Percentiles rank a stretch among this genome's conserved stretches.
phyloP scores from a whole-genome alignment of 2,329 filamentous ascomycete species.

The Trichoderma citrinoviride region DNA sequence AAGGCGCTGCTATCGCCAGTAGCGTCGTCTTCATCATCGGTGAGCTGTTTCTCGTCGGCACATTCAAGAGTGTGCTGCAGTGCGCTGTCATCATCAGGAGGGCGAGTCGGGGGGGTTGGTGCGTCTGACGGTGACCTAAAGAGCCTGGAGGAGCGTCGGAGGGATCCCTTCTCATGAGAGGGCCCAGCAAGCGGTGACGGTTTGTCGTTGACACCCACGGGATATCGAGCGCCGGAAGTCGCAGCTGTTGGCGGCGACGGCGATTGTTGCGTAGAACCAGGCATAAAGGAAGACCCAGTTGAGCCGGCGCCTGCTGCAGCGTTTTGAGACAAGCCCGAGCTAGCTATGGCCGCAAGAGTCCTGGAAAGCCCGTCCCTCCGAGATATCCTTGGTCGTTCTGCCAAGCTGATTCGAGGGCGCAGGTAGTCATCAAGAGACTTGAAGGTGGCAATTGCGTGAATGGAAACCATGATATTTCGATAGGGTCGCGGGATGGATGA shows the following conservation, averaged over 20 bases:
- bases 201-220: slow-evolving; percentile 49
- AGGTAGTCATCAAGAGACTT: slow-evolving; percentile 96
- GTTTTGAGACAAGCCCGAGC: slow-evolving; percentile 60
- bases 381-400: slow-evolving; percentile 63
- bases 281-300: slow-evolving; percentile 42
- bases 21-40: slow-evolving; percentile 68
- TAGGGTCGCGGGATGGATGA: slow-evolving; percentile 86
- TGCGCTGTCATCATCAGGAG: slow-evolving; percentile 56
- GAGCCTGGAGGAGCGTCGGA: slow-evolving; percentile 63
- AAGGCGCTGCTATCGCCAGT: slow-evolving; percentile 64
- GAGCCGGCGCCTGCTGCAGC: slow-evolving; percentile 47
- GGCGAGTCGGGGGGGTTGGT: slow-evolving; percentile 49
- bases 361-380: slow-evolving; percentile 65
- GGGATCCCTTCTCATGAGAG: slow-evolving; percentile 56
- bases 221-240: slow-evolving; percentile 44
- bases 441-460: slow-evolving; percentile 97
- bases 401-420: slow-evolving; percentile 78
- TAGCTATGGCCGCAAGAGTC: slow-evolving; percentile 74
- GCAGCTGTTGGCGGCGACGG: slow-evolving; percentile 35
- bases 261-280: slow-evolving; percentile 38
- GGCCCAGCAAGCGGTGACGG: slow-evolving; percentile 46
- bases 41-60: slow-evolving; percentile 84
- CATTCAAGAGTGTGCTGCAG: slow-evolving; percentile 78
- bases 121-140: slow-evolving; percentile 53
- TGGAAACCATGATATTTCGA: slow-evolving; percentile 95